These are phyloP conservation scores for Colletotrichum lini DNA, from an alignment of 2,329 filamentous ascomycete species.

Conservation along the genomic window DNA sequence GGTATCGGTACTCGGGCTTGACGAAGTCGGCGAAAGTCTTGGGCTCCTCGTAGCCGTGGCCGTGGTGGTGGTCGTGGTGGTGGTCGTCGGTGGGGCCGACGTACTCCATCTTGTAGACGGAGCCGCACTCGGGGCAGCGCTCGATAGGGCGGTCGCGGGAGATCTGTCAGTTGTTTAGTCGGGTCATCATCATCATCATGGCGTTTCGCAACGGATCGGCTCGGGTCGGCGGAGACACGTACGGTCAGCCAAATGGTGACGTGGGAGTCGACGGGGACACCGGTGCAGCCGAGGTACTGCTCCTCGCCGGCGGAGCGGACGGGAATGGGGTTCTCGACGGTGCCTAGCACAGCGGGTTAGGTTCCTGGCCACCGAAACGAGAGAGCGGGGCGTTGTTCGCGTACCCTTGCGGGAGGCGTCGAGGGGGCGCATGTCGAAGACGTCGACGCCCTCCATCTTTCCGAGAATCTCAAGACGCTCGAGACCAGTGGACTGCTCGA, in stretches of 20 bases:
- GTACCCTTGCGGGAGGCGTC: slow-evolving; percentile 90
- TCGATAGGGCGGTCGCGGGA: slow-evolving; percentile 91
- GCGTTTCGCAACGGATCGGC: background rate
- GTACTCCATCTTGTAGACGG: slow-evolving; percentile 98
- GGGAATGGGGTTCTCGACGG: slow-evolving; percentile 88
- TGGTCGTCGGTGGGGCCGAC: slow-evolving; percentile 84
- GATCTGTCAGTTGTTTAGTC: slow-evolving; percentile 66
- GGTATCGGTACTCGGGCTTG: slow-evolving; percentile 93
- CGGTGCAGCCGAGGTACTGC: slow-evolving; percentile 97
- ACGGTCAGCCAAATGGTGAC: slow-evolving; percentile 91
- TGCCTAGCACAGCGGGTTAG: slow-evolving; percentile 70
- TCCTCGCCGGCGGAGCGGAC: slow-evolving; percentile 95
- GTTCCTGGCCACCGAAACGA: slow-evolving; percentile 2
- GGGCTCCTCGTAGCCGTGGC: slow-evolving; percentile 82
- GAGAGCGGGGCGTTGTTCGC: slow-evolving; percentile 9
- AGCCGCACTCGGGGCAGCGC: slow-evolving; percentile 97
- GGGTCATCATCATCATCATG: background rate
- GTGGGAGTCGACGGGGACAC: slow-evolving; percentile 93
- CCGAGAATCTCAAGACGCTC: slow-evolving; percentile 99
- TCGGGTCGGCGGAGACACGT: slow-evolving; percentile 56
- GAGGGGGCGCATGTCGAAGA: slow-evolving; percentile 98
- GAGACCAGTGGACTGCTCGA: slow-evolving; percentile 96
- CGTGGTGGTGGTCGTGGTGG: slow-evolving; percentile 68
- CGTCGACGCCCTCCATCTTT: slow-evolving; percentile 98
- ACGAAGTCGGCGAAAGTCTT: slow-evolving; percentile 98